A percentile compares a stretch with the other conserved stretches of the same genome.
Evolutionary conservation across 495 filamentous ascomycete species (phyloP).

Genomic region (Schizothecium vesticola): DNA sequence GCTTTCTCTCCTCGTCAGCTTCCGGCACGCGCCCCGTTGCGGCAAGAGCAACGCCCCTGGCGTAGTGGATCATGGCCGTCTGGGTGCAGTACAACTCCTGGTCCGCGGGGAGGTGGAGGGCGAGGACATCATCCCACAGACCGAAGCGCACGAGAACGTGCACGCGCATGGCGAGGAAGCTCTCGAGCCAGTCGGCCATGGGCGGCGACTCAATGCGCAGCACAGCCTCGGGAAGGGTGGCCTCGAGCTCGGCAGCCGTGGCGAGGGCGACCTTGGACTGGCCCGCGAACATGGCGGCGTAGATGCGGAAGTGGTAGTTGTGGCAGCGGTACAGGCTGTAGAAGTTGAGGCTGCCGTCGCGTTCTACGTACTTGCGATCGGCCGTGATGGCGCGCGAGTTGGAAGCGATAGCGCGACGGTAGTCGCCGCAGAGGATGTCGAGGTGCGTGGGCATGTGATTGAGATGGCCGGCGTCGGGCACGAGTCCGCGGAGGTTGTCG

Average conservation of each 20-base stretch:
- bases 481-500: conserved; percentile 54
- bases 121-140: conserved; percentile 54
- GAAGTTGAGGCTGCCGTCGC: conserved; percentile 52
- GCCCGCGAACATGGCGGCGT: conserved; percentile 66
- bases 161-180: conserved; percentile 55
- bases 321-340: conserved; percentile 65
- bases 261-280: conserved; percentile 53
- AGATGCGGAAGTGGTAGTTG: conserved; percentile 63
- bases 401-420: conserved; percentile 53
- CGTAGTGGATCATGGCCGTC: conserved; percentile 60
- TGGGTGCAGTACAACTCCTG: conserved; percentile 54
- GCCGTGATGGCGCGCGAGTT: conserved; percentile 60
- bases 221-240: conserved; percentile 52
- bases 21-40: conserved; percentile 43
- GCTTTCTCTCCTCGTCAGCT: conserved; percentile 40
- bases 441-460: conserved; percentile 69
- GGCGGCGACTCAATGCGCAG: conserved; percentile 58
- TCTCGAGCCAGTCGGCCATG: conserved; percentile 69
- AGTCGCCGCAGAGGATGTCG: conserved; percentile 63
- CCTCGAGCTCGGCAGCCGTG: conserved; percentile 47
- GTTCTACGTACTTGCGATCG: conserved; percentile 54
- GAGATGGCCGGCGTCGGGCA: conserved; percentile 65
- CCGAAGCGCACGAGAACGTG: conserved; percentile 65
- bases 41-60: conserved; percentile 57
- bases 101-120: conserved; percentile 46